Evolutionary conservation across 2,329 filamentous ascomycete species (phyloP).

Genomic region (Ceratocystis cacaofunesta): DNA sequence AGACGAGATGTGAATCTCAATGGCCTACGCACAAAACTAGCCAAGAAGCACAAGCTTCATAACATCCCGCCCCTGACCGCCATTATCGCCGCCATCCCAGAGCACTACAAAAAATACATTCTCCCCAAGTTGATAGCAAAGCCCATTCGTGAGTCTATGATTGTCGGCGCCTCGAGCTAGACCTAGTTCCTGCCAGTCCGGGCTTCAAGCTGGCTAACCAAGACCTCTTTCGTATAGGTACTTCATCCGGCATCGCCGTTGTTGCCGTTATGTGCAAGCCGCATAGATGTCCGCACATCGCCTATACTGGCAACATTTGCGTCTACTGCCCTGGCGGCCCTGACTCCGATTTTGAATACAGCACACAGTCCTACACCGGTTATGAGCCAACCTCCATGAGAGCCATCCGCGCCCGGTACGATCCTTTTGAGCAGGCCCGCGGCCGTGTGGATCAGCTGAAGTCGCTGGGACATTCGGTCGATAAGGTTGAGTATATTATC

Average conservation of each 20-base stretch:
- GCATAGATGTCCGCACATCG: slow-evolving; percentile 91
- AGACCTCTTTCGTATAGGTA: slow-evolving; percentile 37
- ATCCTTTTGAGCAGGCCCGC: slow-evolving; percentile 92
- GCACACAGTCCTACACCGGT: slow-evolving; percentile 94
- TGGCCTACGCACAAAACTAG: slow-evolving; percentile 65
- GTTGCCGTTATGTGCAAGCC: slow-evolving; percentile 99
- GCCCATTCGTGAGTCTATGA: slow-evolving; percentile 54
- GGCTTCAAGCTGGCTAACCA: not conserved
- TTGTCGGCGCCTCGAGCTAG: too few relatives aligned
- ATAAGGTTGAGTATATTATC: slow-evolving; percentile 99
- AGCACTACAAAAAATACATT: slow-evolving; percentile 99
- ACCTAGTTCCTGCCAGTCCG: not conserved
- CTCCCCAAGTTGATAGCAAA: slow-evolving; percentile 92
- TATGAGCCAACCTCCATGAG: slow-evolving; percentile 99
- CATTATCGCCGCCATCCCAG: slow-evolving; percentile 96
- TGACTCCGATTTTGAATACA: slow-evolving; percentile 98
- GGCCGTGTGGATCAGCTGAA: slow-evolving; percentile 95
- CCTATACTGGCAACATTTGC: slow-evolving; percentile 97
- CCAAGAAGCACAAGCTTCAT: slow-evolving; percentile 82
- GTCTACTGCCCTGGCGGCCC: slow-evolving; percentile 97
- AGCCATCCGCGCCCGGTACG: slow-evolving; percentile 89
- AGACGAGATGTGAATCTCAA: slow-evolving; percentile 90
- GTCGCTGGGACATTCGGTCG: slow-evolving; percentile 85
- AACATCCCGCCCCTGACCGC: slow-evolving; percentile 84
- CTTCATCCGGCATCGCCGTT: slow-evolving; percentile 91